Percentiles rank a stretch among this genome's conserved stretches.
These are phyloP conservation scores for Tilletia setariae DNA, from an alignment of 1,284 basidiomycete species.

Conservation along the genomic window DNA sequence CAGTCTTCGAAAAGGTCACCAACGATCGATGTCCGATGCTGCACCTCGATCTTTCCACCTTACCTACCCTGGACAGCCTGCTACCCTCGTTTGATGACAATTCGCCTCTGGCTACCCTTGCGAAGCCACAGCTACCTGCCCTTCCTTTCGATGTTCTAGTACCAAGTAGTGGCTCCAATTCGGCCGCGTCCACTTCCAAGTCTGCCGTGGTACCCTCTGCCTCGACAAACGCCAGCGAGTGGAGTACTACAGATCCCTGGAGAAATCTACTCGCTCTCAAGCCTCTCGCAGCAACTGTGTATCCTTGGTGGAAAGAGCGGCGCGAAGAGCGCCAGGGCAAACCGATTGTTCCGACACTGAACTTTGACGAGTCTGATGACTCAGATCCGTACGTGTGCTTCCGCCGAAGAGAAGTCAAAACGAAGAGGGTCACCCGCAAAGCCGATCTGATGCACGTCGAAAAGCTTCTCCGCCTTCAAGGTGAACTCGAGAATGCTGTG, in stretches of 20 bases:
- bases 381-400: slow-evolving; percentile 98
- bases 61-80: slow-evolving; percentile 42
- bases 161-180: slow-evolving; percentile 17
- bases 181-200: slow-evolving; percentile 11
- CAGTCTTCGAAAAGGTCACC: slow-evolving; percentile 84
- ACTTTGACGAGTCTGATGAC: slow-evolving; percentile 80
- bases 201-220: background rate
- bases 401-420: slow-evolving; percentile 89
- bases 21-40: slow-evolving; percentile 85
- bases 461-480: slow-evolving; percentile 48
- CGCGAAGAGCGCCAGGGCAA: slow-evolving; percentile 47
- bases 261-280: slow-evolving; percentile 47
- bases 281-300: slow-evolving; percentile 35
- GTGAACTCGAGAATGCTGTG: slow-evolving; percentile 45
- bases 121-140: slow-evolving; percentile 42
- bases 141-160: slow-evolving; percentile 34
- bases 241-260: slow-evolving; percentile 47
- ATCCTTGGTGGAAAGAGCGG: slow-evolving; percentile 51
- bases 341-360: slow-evolving; percentile 41
- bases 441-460: slow-evolving; percentile 52
- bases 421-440: slow-evolving; percentile 82
- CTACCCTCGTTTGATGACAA: slow-evolving; percentile 42
- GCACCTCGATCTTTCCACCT: slow-evolving; percentile 63
- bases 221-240: slow-evolving; percentile 19
- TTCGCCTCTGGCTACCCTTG: slow-evolving; percentile 33